Evolutionary conservation across 2,329 filamentous ascomycete genomes (phyloP).

Genomic region (Hypoxylon sp.): DNA sequence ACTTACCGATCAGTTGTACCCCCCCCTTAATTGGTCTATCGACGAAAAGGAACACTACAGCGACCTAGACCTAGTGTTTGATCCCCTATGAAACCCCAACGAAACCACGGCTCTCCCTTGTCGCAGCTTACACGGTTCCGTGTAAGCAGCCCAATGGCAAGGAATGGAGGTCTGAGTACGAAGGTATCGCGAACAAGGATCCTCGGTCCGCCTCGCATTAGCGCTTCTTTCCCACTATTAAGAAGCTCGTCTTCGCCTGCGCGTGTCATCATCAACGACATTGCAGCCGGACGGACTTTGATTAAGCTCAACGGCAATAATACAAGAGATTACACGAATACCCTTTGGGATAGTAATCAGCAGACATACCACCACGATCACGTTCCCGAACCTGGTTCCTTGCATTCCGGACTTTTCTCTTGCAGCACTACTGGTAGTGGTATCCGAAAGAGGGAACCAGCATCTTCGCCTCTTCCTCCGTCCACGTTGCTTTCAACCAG

Average conservation of each 20-base stretch:
- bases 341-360: slow-evolving; percentile 36
- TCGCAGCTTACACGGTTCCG: slow-evolving; percentile 37
- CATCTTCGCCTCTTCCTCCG: slow-evolving; percentile 29
- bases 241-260: slow-evolving; percentile 38
- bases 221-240: slow-evolving; percentile 38
- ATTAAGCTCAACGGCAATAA: slow-evolving; percentile 34
- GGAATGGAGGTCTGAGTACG: slow-evolving; percentile 32
- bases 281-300: slow-evolving; percentile 35
- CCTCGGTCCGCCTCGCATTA: slow-evolving; percentile 37
- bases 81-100: slow-evolving; percentile 44
- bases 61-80: slow-evolving; percentile 36
- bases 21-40: slow-evolving; percentile 23
- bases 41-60: slow-evolving; percentile 24
- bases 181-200: slow-evolving; percentile 17
- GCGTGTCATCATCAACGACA: slow-evolving; percentile 32
- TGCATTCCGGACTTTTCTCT: slow-evolving; percentile 46
- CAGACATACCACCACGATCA: slow-evolving; percentile 34
- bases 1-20: slow-evolving; percentile 30
- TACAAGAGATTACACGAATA: slow-evolving; percentile 31
- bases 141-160: slow-evolving; percentile 38
- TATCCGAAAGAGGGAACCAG: slow-evolving; percentile 42
- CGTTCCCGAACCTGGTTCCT: slow-evolving; percentile 43
- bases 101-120: slow-evolving; percentile 40
- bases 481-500: slow-evolving; percentile 16
- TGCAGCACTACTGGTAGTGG: slow-evolving; percentile 43